phyloP scores from a whole-genome alignment of 495 filamentous ascomycete species.

The Neurospora discreta region DNA sequence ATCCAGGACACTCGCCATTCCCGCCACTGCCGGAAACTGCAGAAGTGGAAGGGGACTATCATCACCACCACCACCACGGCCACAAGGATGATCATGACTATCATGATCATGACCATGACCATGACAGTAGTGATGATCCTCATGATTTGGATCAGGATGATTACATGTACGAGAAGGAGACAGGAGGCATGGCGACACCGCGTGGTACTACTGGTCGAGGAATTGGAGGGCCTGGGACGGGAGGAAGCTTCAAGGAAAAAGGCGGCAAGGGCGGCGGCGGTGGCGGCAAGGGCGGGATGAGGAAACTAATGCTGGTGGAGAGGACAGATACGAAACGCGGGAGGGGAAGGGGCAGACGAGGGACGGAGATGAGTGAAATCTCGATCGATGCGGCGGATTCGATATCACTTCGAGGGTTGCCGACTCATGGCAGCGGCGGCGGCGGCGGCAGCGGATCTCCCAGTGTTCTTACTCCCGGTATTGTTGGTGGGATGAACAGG shows the following conservation, averaged over 20 bases:
- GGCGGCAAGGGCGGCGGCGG: neutral
- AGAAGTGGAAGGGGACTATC: neutral
- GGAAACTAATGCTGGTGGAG: neutral
- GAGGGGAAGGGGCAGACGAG: neutral
- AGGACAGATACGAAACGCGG: neutral
- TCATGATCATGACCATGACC: neutral
- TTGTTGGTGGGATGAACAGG: neutral
- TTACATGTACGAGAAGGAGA: neutral
- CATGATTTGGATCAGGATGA: neutral
- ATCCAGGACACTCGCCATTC: neutral
- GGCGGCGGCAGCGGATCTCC: neutral
- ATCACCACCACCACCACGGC: neutral
- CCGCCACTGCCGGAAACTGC: neutral
- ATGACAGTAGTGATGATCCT: neutral
- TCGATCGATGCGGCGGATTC: neutral
- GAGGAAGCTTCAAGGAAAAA: neutral
- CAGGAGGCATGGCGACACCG: neutral
- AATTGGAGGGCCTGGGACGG: neutral
- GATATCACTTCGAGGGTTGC: neutral
- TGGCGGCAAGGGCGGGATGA: neutral
- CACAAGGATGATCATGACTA: neutral
- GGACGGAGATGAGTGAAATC: neutral
- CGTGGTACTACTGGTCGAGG: neutral
- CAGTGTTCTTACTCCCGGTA: neutral
- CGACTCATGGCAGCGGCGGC: neutral